These are phyloP conservation scores for Lolium multiflorum DNA, from an alignment of 176 grass and related monocot genomes.

Conservation along the genomic window DNA sequence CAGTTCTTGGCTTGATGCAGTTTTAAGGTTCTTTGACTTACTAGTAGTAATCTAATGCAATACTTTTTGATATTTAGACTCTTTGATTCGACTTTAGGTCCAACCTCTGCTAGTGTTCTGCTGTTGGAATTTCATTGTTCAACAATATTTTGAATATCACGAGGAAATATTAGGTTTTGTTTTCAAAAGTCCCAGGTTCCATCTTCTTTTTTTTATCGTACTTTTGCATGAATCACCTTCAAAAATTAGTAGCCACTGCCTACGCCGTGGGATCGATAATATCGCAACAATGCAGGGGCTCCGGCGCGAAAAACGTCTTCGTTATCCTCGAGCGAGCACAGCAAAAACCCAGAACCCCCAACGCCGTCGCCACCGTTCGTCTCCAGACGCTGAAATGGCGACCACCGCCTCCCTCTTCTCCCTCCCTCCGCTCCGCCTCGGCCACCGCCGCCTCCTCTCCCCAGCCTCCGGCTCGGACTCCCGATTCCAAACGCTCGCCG, in stretches of 20 bases:
- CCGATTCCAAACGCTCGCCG: constrained; percentile 46
- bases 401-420: constrained; percentile 50
- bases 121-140: too few relatives aligned
- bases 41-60: too few relatives aligned
- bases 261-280: not conserved
- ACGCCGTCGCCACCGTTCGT: constrained; percentile 37
- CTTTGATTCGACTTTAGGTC: too few relatives aligned
- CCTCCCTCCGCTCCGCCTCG: constrained; percentile 32
- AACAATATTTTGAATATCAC: too few relatives aligned
- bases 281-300: not conserved
- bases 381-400: constrained; percentile 47
- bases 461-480: not conserved
- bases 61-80: too few relatives aligned
- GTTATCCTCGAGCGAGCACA: constrained; percentile 41
- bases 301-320: not conserved
- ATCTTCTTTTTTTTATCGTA: too few relatives aligned
- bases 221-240: not conserved
- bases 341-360: constrained; percentile 44
- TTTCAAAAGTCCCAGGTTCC: too few relatives aligned
- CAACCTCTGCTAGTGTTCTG: too few relatives aligned
- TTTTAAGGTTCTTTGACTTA: not conserved
- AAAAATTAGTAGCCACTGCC: not conserved
- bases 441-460: not conserved
- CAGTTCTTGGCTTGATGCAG: not conserved
- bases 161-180: too few relatives aligned